Evolutionary conservation across 208 protist genomes (phyloP).

Genomic region (Acanthamoeba triangularis): DNA sequence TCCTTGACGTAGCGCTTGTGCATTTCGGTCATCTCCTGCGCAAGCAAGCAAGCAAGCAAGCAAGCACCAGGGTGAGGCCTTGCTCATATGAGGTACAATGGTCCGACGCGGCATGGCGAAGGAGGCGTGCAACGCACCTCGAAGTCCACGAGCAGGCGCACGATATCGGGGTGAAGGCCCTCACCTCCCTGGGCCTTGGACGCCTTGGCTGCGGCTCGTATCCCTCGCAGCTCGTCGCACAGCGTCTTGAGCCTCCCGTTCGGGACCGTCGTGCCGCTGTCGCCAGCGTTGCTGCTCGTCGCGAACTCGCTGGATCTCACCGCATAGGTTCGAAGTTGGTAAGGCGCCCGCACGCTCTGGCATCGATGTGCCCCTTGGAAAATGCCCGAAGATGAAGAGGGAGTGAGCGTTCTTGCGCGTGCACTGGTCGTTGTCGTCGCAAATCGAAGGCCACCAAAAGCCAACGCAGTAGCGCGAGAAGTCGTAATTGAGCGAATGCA

Average conservation of each 20-base stretch:
- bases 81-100: background rate
- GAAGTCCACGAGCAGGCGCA: slow-evolving; percentile 25
- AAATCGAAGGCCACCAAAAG: background rate
- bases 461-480: background rate
- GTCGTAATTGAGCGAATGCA: background rate
- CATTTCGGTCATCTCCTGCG: slow-evolving; percentile 29
- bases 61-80: background rate
- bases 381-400: background rate
- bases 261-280: background rate
- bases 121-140: background rate
- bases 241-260: background rate
- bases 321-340: background rate
- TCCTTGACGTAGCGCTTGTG: slow-evolving; percentile 59
- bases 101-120: background rate
- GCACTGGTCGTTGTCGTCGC: too few species aligned
- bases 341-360: background rate
- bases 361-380: background rate
- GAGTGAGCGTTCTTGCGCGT: too few species aligned
- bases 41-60: too few species aligned
- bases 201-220: background rate
- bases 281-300: background rate
- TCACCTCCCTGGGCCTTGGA: slow-evolving; percentile 11
- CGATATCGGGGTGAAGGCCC: slow-evolving; percentile 43
- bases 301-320: too few species aligned
- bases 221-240: background rate